Evolutionary conservation across 768 basidiomycete species (phyloP), one percentile per base, ranked within the genome.

Genomic region (Postia placenta): DNA sequence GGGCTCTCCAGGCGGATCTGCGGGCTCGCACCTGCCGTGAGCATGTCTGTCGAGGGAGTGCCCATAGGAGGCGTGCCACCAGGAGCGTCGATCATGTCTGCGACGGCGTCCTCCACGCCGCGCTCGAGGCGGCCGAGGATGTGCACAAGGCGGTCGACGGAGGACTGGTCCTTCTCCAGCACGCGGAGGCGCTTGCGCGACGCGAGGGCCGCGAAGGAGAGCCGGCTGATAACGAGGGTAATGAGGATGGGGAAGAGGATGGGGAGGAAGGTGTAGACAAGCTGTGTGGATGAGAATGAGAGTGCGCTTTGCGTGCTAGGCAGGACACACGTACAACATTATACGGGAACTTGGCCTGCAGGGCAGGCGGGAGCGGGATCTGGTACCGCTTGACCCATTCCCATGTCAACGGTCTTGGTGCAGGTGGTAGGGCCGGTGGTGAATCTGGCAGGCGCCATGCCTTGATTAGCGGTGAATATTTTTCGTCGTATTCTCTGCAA

Each of bases 101-200:
- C 76, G 11, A 85, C 76, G 24, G 73, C 74, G 48, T 74, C 72
- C 60, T 87, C 86, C 27, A 87, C 65, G 35, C 79, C 69, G 43
- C 67, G 67, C 59, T 89, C 87, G 14, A 89, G 65, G 43, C 74
- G 64, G 4, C 72, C 75, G 39, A 88, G 62, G 42, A 83, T 64
- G 52, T 80, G 72, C 23, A 74, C 67, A 5, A 91, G 74, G n/a
- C 70, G 75, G 51, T 78, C 64, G 25, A 66, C 66, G 45, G 68
- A 70, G 2, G 74, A 67, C 27, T 64, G 57, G 36, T 83, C 80
- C 26, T 69, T 65, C 64, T 90, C 87, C 15, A 91, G 73, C 2
- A 74, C 59, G 49, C 71, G 74, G 49, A 93, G 80, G 17, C 91
- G 82, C 14, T 70, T 69, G 2, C 77, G 79, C 3, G 89, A 92